phyloP scores from a whole-genome alignment of 768 basidiomycete species.

The Naganishia kalamii region DNA sequence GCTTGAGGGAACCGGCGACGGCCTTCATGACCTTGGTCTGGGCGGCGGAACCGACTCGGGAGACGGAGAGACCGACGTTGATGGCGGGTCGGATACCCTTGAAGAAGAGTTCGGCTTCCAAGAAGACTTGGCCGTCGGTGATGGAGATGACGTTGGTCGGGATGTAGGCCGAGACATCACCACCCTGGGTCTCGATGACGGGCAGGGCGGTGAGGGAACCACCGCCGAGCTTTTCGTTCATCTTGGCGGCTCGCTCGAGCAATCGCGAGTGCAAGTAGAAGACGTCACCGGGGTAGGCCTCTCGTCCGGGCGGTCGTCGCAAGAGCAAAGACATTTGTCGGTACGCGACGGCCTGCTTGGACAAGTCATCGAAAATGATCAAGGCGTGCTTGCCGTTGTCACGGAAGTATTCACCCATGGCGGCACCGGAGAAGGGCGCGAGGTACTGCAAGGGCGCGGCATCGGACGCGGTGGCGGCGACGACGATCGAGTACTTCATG shows the following conservation, averaged over 20 bases:
- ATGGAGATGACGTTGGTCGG: slow-evolving; percentile 94
- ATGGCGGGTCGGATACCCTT: slow-evolving; percentile 99
- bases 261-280: slow-evolving; percentile 99
- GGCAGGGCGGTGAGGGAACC: slow-evolving; percentile 98
- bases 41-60: slow-evolving; percentile 98
- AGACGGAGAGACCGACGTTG: slow-evolving; percentile 99
- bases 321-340: slow-evolving; percentile 99
- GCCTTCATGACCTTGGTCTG: slow-evolving; percentile 99
- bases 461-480: slow-evolving; percentile 98
- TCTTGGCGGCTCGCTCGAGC: slow-evolving; percentile 99
- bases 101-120: slow-evolving; percentile 99
- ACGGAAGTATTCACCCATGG: slow-evolving; percentile 99
- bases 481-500: slow-evolving; percentile 99
- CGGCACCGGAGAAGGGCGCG: slow-evolving; percentile 99
- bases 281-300: slow-evolving; percentile 58
- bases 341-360: slow-evolving; percentile 99
- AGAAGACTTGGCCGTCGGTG: slow-evolving; percentile 99
- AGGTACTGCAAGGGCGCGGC: slow-evolving; percentile 99
- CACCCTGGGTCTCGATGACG: slow-evolving; percentile 99
- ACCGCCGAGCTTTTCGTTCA: slow-evolving; percentile 98
- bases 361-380: slow-evolving; percentile 99
- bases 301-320: slow-evolving; percentile 56
- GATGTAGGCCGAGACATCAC: slow-evolving; percentile 99
- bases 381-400: slow-evolving; percentile 99
- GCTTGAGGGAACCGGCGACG: slow-evolving; percentile 98